phyloP scores from a whole-genome alignment of 2,329 filamentous ascomycete genomes.

The Aspergillus caelatus region DNA sequence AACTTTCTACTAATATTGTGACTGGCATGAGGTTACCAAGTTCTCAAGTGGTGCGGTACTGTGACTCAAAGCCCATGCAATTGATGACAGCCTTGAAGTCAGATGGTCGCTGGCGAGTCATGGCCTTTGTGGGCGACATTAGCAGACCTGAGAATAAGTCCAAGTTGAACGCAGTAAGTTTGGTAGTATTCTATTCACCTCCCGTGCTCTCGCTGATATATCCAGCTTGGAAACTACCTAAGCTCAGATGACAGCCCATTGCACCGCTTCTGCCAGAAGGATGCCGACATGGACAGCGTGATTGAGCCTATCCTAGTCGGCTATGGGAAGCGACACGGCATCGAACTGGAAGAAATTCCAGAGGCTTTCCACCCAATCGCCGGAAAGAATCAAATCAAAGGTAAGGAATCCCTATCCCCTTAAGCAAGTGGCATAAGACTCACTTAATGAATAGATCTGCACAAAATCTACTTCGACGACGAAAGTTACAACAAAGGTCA shows the following conservation, averaged over 20 bases:
- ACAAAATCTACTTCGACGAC: constrained; percentile 62
- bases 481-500: constrained; percentile 59
- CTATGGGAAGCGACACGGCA: constrained; percentile 49
- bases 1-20: constrained; percentile 39
- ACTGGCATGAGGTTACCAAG: constrained; percentile 57
- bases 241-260: constrained; percentile 46
- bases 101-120: constrained; percentile 55
- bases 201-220: constrained; percentile 9
- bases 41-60: constrained; percentile 61
- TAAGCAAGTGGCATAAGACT: background rate
- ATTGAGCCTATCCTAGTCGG: constrained; percentile 62
- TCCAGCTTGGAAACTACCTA: constrained; percentile 46
- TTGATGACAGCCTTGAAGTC: constrained; percentile 53
- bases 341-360: constrained; percentile 59
- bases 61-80: constrained; percentile 62
- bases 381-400: constrained; percentile 58
- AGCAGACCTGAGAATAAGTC: constrained; percentile 22
- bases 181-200: background rate
- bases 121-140: constrained; percentile 54
- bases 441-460: constrained; percentile 49
- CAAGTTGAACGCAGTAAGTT: constrained; percentile 44
- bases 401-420: constrained; percentile 35
- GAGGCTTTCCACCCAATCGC: constrained; percentile 59
- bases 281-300: constrained; percentile 54
- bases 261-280: constrained; percentile 46